Evolutionary conservation across 116 monocot species (phyloP), one percentile per base, ranked within the genome.

Genomic region (Dioscorea cayenensis): DNA sequence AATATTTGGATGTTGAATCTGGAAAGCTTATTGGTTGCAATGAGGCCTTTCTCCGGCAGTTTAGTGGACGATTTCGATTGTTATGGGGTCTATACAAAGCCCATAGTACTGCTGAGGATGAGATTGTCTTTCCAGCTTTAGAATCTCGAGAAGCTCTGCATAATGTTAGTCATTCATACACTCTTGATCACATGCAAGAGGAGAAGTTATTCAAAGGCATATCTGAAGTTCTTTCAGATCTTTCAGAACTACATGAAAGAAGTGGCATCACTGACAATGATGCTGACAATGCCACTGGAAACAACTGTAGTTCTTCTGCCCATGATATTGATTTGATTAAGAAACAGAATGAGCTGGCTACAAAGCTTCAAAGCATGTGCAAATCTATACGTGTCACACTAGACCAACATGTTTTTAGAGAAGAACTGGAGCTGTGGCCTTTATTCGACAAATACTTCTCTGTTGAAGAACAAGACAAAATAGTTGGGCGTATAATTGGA

Each of bases 61-160:
- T 99, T 77, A 91, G 81, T 73, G 99, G 99, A 64, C 81, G 99
- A 63, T 99, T 99, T 81, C 94, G 91, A 76, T 72, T 99, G 23
- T 80, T 99, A 49, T 91, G 94, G 91, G 94, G 99, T 37, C 69
- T 99, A 22, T 99, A 99, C 73, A 87, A 84, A 79, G 99, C 99
- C 73, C 99, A 99, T 63, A 99, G 99, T 77, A 99, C 94, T 89
- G 99, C 99, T 62, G 99, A 99, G 73, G 99, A 99, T 87, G 99
- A 94, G 10, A 99, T 99, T 76, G 99, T 99, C 67, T 99, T 99
- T 66, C 99, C 99, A 27, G 99, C 99, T 62, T 84, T 99, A 72
- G 99, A 99, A 84, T 99, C 99, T 25, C 94, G 84, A 81, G 99
- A 99, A 72, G 71, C 94, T 20, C 87, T 99, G 70, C 99, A 99